Base-by-base conservation (phyloP, 805 yeast genomes). In the Priceomyces fermenticarens region DNA sequence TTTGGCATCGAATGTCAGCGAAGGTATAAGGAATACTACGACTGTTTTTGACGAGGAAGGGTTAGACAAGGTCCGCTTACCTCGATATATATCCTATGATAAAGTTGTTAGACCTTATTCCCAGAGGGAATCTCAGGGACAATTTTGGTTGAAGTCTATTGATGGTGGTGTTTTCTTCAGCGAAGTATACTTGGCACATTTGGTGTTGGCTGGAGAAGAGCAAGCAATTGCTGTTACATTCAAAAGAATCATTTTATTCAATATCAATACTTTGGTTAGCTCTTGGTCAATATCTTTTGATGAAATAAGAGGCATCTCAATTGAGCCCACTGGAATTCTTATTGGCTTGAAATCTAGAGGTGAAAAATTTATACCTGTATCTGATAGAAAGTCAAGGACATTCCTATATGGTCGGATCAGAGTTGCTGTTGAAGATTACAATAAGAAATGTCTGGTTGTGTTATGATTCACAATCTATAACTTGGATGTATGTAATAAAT, bases 1-100 rank as follows among this genome's bases (percentile, higher is more conserved):
- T 58, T 71, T 95, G 47, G 96, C 98, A 0, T 85, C 86, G 40
- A 91, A 88, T 60, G 82, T 93, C 29, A 83, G 96, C 65, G 97
- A 90, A 58, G 98, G 98, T 20, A 89, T 95, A 36, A 75, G 90
- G 45, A 90, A 84, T 58, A 87, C 97, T 0, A 88, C 99, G 0
- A 87, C 96, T 0, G 91, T 86, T 1, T 84, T 88, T 57, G 96
- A 88, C 58, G 79, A 75, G 3, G 88, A 82, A 32, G 83, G 83
- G 0, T 74, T 90, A 36, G 86, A 81, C 42, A 82, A 86, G 46
- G 86, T 88, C 1, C 76, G 99, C 44, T 71, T 91, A 35, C 95
- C 99, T 2, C 70, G 99, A 32, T 81, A 73, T 46, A 73, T 95
- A 31, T 73, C 82, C 9, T 75, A 73, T 39, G 91, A 87, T 57